phyloP scores from a whole-genome alignment of 371 early-diverging fungal species.

The Phascolomyces articulosus region DNA sequence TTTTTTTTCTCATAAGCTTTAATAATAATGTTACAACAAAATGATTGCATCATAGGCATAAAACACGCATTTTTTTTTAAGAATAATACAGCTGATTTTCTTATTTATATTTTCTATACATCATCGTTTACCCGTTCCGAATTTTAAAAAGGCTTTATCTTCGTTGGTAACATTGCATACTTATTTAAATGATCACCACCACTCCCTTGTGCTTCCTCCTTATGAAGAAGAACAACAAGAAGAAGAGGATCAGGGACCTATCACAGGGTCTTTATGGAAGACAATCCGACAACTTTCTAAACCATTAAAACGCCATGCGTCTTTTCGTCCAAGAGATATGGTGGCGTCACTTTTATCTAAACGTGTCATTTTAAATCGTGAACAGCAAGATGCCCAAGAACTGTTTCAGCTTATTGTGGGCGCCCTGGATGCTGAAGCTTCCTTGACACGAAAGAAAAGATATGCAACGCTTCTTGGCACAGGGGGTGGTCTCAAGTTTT shows the following conservation, averaged over 20 bases:
- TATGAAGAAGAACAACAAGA: no score
- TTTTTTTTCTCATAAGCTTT: neutral
- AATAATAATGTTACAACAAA: no score
- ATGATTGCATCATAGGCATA: no score
- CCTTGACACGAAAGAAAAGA: no score
- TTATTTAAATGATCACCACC: slow-evolving; percentile 30
- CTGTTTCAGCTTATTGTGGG: slow-evolving; percentile 81
- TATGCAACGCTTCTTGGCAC: neutral
- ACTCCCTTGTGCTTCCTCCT: no score
- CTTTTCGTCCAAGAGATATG: slow-evolving; percentile 39
- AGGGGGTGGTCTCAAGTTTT: slow-evolving; percentile 1
- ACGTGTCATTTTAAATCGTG: slow-evolving; percentile 60
- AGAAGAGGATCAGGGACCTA: slow-evolving; percentile 22
- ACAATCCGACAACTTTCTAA: slow-evolving; percentile 35
- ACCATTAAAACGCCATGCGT: slow-evolving; percentile 21
- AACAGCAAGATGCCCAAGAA: slow-evolving; percentile 94
- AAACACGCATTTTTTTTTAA: no score
- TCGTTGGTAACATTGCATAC: slow-evolving; percentile 37
- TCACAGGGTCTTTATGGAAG: slow-evolving; percentile 35
- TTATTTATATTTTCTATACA: slow-evolving; percentile 9
- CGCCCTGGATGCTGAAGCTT: slow-evolving; percentile 69
- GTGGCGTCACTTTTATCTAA: slow-evolving; percentile 28
- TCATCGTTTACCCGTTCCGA: slow-evolving; percentile 6
- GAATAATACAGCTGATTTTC: slow-evolving; percentile 2
- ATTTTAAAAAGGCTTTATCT: slow-evolving; percentile 46